phyloP scores from a whole-genome alignment of 2,329 filamentous ascomycete genomes.

The Penicillium vulpinum region DNA sequence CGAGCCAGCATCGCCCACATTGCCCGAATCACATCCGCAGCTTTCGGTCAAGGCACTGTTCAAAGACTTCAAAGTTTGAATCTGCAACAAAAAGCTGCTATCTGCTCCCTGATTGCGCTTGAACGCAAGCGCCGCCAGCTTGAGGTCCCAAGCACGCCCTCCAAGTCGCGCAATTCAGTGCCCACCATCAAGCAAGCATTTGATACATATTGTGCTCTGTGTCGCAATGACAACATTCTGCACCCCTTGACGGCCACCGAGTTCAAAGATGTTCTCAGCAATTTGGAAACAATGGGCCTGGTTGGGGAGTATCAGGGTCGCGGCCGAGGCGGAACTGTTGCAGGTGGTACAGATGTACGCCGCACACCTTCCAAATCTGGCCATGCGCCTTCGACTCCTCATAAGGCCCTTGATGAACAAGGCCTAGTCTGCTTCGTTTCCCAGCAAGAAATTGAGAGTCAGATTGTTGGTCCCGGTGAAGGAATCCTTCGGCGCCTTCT shows the following conservation, averaged over 20 bases:
- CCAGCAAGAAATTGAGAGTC: slow-evolving; percentile 74
- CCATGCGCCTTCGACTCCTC: slow-evolving; percentile 54
- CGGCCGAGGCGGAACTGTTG: slow-evolving; percentile 63
- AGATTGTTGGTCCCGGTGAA: slow-evolving; percentile 60
- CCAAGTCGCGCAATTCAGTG: slow-evolving; percentile 59
- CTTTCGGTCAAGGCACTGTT: slow-evolving; percentile 83
- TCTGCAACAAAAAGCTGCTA: slow-evolving; percentile 90
- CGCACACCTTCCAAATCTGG: slow-evolving; percentile 72
- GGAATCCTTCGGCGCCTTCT: slow-evolving; percentile 47
- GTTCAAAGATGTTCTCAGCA: slow-evolving; percentile 88
- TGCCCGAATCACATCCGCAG: slow-evolving; percentile 83
- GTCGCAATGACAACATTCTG: slow-evolving; percentile 82
- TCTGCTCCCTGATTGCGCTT: slow-evolving; percentile 85
- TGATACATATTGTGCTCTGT: slow-evolving; percentile 78
- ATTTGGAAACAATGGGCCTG: slow-evolving; percentile 82
- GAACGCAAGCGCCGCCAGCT: slow-evolving; percentile 65
- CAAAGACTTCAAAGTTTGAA: slow-evolving; percentile 86
- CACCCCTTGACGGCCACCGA: slow-evolving; percentile 88
- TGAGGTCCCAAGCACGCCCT: slow-evolving; percentile 55
- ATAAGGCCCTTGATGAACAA: slow-evolving; percentile 67
- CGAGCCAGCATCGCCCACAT: slow-evolving; percentile 87
- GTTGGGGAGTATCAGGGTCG: slow-evolving; percentile 69
- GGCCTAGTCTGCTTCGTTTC: slow-evolving; percentile 75
- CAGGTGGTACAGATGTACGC: slow-evolving; percentile 48
- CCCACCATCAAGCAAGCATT: slow-evolving; percentile 84